These are phyloP conservation scores for Fusarium sororula DNA, from an alignment of 2,329 filamentous ascomycete genomes.

Conservation along the genomic window DNA sequence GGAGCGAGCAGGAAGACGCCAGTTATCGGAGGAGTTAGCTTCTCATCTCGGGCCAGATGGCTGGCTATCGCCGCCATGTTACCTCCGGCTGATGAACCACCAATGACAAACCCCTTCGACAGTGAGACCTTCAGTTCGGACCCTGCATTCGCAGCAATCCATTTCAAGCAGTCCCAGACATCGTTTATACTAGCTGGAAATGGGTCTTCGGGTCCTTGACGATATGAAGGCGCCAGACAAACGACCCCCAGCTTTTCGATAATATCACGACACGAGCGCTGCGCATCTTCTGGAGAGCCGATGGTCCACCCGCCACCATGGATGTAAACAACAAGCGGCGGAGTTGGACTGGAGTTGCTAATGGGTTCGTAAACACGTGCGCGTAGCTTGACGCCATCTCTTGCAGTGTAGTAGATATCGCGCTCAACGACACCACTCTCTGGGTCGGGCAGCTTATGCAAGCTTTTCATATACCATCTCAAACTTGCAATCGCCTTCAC, in stretches of 20 bases:
- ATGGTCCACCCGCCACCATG: conserved; percentile 2
- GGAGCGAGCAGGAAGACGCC: neutral
- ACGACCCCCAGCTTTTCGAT: neutral
- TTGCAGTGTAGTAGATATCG: neutral
- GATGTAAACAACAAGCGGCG: neutral
- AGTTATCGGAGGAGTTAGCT: neutral
- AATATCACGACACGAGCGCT: neutral
- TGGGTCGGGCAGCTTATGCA: neutral
- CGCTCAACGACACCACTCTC: neutral
- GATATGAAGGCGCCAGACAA: neutral
- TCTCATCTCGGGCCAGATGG: neutral
- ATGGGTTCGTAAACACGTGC: neutral
- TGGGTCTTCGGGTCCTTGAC: neutral
- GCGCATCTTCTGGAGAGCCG: neutral
- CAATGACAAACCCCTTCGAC: neutral
- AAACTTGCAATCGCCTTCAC: neutral
- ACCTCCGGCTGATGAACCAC: neutral
- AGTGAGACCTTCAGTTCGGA: neutral
- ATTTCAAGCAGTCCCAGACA: neutral
- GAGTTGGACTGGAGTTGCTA: accelerated
- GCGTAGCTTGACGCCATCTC: neutral
- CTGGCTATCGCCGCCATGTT: neutral
- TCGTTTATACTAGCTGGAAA: neutral
- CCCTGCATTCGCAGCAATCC: neutral
- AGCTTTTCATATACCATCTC: conserved; percentile 4